phyloP scores from a whole-genome alignment of 495 filamentous ascomycete genomes.

The Penicillium maclennaniae region DNA sequence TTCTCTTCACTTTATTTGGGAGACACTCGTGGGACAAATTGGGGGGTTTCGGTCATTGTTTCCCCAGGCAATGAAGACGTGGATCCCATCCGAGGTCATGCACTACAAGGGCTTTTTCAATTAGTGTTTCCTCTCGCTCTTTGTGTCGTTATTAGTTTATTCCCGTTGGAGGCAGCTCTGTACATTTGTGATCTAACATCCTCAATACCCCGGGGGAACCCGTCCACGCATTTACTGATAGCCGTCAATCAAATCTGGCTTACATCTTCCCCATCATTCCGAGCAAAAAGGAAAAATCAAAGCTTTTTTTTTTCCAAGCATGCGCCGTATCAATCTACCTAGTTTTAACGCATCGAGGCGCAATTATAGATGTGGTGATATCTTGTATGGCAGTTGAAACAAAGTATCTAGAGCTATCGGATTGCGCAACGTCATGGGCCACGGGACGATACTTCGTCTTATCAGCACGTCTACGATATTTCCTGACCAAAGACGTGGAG shows the following conservation, averaged over 20 bases:
- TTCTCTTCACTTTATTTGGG: slow-evolving; percentile 2
- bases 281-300: background rate
- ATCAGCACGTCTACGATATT: background rate
- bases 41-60: slow-evolving; percentile 1
- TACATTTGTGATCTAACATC: slow-evolving; percentile 23
- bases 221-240: slow-evolving; percentile 6
- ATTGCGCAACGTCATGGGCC: background rate
- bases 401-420: background rate
- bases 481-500: background rate
- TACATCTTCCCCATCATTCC: background rate
- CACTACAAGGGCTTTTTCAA: slow-evolving; percentile 5
- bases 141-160: slow-evolving; percentile 3
- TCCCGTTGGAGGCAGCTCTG: slow-evolving; percentile 17
- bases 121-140: slow-evolving; percentile 8
- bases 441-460: background rate
- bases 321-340: background rate
- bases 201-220: slow-evolving; percentile 4
- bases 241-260: background rate
- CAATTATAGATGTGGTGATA: too few relatives aligned
- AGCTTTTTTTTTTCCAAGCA: too few relatives aligned
- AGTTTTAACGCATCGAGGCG: too few relatives aligned
- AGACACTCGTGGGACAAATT: background rate
- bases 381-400: background rate
- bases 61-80: slow-evolving; percentile 2
- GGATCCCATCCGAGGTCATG: slow-evolving; percentile 13